phyloP scores from a whole-genome alignment of 805 yeast genomes.

The Wickerhamiella brachini region DNA sequence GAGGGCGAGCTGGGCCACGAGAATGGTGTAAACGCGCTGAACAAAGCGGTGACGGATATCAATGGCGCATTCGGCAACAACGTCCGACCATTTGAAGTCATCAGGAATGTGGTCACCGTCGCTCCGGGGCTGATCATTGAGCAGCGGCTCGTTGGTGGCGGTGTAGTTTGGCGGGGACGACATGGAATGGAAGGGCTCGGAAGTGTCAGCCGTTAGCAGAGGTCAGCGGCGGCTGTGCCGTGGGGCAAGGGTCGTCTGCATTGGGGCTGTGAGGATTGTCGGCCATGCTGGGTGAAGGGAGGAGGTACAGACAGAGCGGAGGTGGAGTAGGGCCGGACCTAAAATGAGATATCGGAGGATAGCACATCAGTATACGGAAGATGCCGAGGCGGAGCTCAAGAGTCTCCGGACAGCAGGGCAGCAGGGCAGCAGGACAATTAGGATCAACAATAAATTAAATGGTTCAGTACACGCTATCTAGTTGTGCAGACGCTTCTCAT shows the following conservation, averaged over 20 bases:
- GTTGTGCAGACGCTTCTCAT: conserved; percentile 93
- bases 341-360: too few species aligned
- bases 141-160: not conserved
- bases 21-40: conserved; percentile 64
- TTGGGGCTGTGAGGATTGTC: too few species aligned
- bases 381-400: too few species aligned
- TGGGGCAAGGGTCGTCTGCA: not conserved
- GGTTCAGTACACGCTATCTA: conserved; percentile 25
- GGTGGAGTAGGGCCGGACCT: too few species aligned
- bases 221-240: not conserved
- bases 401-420: not conserved
- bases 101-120: conserved; percentile 27
- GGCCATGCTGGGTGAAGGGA: too few species aligned
- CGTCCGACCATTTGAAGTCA: conserved; percentile 71
- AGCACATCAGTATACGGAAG: too few species aligned
- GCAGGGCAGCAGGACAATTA: not conserved
- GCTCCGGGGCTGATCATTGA: conserved; percentile 2
- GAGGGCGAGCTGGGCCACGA: conserved; percentile 46
- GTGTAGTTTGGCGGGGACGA: conserved; percentile 1
- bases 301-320: too few species aligned
- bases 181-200: not conserved
- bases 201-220: not conserved
- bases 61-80: conserved; percentile 64
- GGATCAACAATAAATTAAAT: not conserved
- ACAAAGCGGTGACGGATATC: conserved; percentile 63